Evolutionary conservation across 345 rosid genomes (phyloP).

Genomic region (Lumnitzera littorea): DNA sequence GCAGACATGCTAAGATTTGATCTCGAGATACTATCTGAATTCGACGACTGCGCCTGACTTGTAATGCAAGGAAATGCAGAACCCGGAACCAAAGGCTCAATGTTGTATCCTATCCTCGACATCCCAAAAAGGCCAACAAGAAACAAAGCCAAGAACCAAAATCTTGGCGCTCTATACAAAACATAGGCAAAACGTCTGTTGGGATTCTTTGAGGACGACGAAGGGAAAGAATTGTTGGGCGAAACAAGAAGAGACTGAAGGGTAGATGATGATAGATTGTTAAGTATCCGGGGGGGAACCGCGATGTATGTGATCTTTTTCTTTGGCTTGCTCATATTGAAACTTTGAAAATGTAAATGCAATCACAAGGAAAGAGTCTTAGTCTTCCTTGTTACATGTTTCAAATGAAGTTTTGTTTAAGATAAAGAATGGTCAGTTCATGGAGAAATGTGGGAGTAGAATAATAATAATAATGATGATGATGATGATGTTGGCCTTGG

Average conservation of each 20-base stretch:
- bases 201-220: conserved; percentile 5
- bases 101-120: conserved; percentile 35
- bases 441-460: too few species aligned
- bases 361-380: neutral
- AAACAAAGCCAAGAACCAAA: conserved; percentile 38
- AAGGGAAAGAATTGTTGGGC: conserved; percentile 31
- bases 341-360: too few species aligned
- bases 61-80: conserved; percentile 42
- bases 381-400: neutral
- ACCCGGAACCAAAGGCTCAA: conserved; percentile 35
- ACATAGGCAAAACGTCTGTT: neutral
- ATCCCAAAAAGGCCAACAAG: conserved; percentile 41
- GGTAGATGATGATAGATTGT: conserved; percentile 49
- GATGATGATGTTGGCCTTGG: neutral
- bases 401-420: too few species aligned
- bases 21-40: too few species aligned
- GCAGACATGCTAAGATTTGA: too few species aligned
- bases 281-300: conserved; percentile 50
- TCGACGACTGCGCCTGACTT: conserved; percentile 16
- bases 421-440: too few species aligned
- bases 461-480: neutral
- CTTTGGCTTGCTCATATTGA: conserved; percentile 31
- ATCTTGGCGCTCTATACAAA: conserved; percentile 34
- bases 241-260: conserved; percentile 55
- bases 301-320: conserved; percentile 44